Conservation (phyloP, 768 basidiomycete genomes). For the Macrolepiota dolichaula region DNA sequence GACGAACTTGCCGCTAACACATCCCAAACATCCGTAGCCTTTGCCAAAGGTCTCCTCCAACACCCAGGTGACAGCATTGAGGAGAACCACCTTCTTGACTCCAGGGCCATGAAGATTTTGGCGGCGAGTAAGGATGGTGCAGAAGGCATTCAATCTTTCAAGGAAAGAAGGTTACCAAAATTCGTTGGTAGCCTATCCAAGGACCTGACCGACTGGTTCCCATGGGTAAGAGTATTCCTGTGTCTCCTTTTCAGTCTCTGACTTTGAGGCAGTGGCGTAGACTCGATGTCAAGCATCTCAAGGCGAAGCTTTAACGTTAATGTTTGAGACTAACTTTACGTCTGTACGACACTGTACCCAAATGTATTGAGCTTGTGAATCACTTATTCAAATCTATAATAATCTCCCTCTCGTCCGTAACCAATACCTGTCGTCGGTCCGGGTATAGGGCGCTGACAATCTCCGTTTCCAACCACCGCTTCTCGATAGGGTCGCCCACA, state of each 20-base stretch:
- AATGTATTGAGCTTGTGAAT: not conserved
- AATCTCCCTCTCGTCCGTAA: conserved; percentile 43
- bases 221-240: conserved; percentile 39
- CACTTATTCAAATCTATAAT: conserved; percentile 29
- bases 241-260: not conserved
- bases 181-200: conserved; percentile 43
- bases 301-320: conserved; percentile 25
- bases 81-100: conserved; percentile 53
- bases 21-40: conserved; percentile 48
- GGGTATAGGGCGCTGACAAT: conserved; percentile 64
- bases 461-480: conserved; percentile 60
- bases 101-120: conserved; percentile 40
- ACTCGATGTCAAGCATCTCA: conserved; percentile 29
- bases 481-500: conserved; percentile 31
- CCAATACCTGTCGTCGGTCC: conserved; percentile 49
- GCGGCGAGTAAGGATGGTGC: conserved; percentile 36
- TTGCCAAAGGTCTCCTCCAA: conserved; percentile 49
- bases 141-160: conserved; percentile 49
- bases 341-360: conserved; percentile 14
- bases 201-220: conserved; percentile 39
- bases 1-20: conserved; percentile 49
- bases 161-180: conserved; percentile 39
- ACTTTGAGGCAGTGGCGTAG: conserved; percentile 31
- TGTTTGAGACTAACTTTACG: conserved; percentile 14
- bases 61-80: conserved; percentile 47